phyloP scores from a whole-genome alignment of 164 flowering plant genomes.

The Euptelea pleiosperma region DNA sequence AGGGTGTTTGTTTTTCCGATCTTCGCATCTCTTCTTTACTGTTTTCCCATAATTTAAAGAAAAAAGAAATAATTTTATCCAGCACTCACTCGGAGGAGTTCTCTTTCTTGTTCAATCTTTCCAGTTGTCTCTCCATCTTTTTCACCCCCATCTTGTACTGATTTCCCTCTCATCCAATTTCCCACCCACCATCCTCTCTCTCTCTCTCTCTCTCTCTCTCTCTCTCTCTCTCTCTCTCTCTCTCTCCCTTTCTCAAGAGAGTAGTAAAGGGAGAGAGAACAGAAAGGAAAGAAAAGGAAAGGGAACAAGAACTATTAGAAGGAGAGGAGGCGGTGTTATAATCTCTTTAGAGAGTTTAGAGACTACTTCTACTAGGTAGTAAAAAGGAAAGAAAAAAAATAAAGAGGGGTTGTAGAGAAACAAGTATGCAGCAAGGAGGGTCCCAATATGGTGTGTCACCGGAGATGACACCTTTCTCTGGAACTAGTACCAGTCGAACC shows the following conservation, averaged over 20 bases:
- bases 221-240: conserved; percentile 15
- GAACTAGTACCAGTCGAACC: conserved; percentile 11
- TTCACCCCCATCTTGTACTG: conserved; percentile 18
- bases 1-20: too few species aligned
- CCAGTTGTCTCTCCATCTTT: conserved; percentile 37
- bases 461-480: conserved; percentile 27
- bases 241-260: conserved; percentile 6
- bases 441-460: conserved; percentile 38
- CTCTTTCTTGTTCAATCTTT: conserved; percentile 29
- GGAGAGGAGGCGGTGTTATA: neutral
- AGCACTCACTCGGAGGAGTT: conserved; percentile 35
- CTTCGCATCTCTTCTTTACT: neutral
- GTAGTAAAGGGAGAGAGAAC: conserved; percentile 12
- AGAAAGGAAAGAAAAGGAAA: neutral
- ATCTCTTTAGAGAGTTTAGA: neutral
- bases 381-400: neutral
- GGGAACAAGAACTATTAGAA: neutral
- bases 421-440: conserved; percentile 44
- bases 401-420: too few species aligned
- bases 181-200: conserved; percentile 5
- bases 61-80: conserved; percentile 13
- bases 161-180: conserved; percentile 15
- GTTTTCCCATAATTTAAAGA: neutral
- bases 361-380: conserved; percentile 7
- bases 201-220: conserved; percentile 1